Percentiles rank a stretch among this genome's conserved stretches.
These are phyloP conservation scores for Chaetomiaceae sp. DNA, from an alignment of 2,329 filamentous ascomycete species.

Conservation along the genomic window DNA sequence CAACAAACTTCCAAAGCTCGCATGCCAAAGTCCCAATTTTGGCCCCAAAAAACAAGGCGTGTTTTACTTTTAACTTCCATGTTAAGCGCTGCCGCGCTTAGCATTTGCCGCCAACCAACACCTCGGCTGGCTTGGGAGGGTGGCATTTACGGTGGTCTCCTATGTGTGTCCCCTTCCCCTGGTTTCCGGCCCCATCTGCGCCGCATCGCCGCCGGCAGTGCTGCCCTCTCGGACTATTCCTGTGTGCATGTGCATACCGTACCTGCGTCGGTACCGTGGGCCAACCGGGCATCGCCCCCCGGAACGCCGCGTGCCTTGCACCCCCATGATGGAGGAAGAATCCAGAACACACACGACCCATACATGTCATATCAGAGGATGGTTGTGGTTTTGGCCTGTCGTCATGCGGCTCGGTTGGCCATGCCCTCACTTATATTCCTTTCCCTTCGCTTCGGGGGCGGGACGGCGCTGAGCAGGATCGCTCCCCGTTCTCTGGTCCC, in stretches of 20 bases:
- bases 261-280: constrained; percentile 7
- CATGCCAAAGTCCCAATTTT: not conserved
- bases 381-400: not conserved
- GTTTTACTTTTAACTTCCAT: no score
- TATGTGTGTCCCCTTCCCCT: not conserved
- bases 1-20: not conserved
- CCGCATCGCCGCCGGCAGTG: constrained; percentile 14
- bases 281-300: constrained; percentile 11
- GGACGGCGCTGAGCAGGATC: not conserved
- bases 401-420: constrained; percentile 11
- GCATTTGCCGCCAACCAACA: constrained; percentile 4
- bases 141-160: not conserved
- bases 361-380: no score
- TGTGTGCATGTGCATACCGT: constrained; percentile 3
- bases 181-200: constrained; percentile 6
- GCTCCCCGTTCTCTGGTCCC: not conserved
- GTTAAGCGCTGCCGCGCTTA: constrained; percentile 16
- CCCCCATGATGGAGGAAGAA: constrained; percentile 9
- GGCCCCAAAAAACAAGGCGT: no score
- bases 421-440: constrained; percentile 5
- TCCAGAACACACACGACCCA: not conserved
- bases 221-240: constrained; percentile 17
- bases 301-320: constrained; percentile 12
- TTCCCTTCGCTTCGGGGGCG: constrained; percentile 1
- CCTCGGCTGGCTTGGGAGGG: not conserved